Evolutionary conservation across 805 yeast genomes (phyloP), one percentile per base, ranked within the genome.

Genomic region (Starmerella powellii): DNA sequence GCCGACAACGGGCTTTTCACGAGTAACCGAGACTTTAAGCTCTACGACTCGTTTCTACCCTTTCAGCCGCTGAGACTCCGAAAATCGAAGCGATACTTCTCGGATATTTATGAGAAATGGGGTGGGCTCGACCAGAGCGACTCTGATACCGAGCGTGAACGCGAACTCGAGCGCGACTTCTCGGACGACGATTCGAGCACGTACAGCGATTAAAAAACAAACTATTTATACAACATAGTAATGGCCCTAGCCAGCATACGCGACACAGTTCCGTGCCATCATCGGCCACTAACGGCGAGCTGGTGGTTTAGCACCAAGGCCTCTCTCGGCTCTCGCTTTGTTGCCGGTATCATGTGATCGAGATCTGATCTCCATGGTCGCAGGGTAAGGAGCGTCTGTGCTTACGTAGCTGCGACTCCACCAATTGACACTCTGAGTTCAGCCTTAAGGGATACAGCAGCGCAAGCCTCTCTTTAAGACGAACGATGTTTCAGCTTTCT

Each of bases 1-100:
- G 40, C 44, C 17, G 29, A 36, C 32, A 8, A 59, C 63, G 52
- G 68, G 70, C 40, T 67, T 73, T 50, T 69, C 70, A 50, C 54
- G 24, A 74, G 75, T 42, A 78, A 78, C 55, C 87, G 82, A 56
- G 95, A 86, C 56, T 85, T 83, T 56, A 71, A 82, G 51, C 94
- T 85, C 55, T 67, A 88, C 40, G 95, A 87, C 59, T 86, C 91
- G n/a, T 88, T 85, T 59, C 88, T 88, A 62, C 98, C 98, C 11
- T 88, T 83, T 59, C 97, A 88, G 65, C 98, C 98, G 1, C 62
- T 91, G 47, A 74, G 81, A 38, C 69, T 88, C 48, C 80, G 78
- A 34, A 62, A 62, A 10, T 72, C 83, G 37, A 74, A 77, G 53
- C 59, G 63, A 31, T 58, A 74, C 27, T 63, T 91, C 42, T 65